These are phyloP conservation scores for Yamadazyma nakazawae DNA, from an alignment of 805 yeast species.

Conservation along the genomic window DNA sequence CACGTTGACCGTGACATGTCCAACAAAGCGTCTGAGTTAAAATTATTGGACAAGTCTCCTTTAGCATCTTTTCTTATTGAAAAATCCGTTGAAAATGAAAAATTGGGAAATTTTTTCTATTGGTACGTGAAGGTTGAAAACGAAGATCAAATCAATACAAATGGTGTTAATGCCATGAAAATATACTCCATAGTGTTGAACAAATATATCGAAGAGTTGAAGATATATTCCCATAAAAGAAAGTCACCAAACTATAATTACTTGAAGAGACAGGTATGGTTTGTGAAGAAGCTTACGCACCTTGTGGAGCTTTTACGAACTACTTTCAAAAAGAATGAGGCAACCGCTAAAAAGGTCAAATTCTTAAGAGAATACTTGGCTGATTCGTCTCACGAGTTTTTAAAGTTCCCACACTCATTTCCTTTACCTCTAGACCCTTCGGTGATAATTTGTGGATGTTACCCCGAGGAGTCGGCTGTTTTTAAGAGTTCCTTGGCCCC, in stretches of 20 bases:
- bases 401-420: slow-evolving; percentile 48
- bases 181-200: slow-evolving; percentile 36
- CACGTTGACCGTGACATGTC: background rate
- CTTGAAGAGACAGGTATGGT: slow-evolving; percentile 60
- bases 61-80: slow-evolving; percentile 72
- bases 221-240: slow-evolving; percentile 22
- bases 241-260: slow-evolving; percentile 35
- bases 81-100: slow-evolving; percentile 60
- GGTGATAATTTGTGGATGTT: slow-evolving; percentile 65
- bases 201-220: slow-evolving; percentile 39
- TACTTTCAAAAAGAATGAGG: slow-evolving; percentile 55
- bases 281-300: slow-evolving; percentile 62
- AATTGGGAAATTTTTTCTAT: slow-evolving; percentile 77
- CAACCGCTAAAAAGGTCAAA: slow-evolving; percentile 74
- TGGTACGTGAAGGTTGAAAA: slow-evolving; percentile 92
- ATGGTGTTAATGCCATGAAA: slow-evolving; percentile 13
- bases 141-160: slow-evolving; percentile 49
- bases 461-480: slow-evolving; percentile 77
- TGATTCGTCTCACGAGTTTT: slow-evolving; percentile 42
- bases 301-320: slow-evolving; percentile 62
- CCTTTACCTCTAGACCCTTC: slow-evolving; percentile 83
- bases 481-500: slow-evolving; percentile 93
- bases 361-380: slow-evolving; percentile 55
- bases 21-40: slow-evolving; percentile 14
- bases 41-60: slow-evolving; percentile 46